Conservation (phyloP, 2,329 filamentous ascomycete species). For the Pseudogymnoascus sp. region DNA sequence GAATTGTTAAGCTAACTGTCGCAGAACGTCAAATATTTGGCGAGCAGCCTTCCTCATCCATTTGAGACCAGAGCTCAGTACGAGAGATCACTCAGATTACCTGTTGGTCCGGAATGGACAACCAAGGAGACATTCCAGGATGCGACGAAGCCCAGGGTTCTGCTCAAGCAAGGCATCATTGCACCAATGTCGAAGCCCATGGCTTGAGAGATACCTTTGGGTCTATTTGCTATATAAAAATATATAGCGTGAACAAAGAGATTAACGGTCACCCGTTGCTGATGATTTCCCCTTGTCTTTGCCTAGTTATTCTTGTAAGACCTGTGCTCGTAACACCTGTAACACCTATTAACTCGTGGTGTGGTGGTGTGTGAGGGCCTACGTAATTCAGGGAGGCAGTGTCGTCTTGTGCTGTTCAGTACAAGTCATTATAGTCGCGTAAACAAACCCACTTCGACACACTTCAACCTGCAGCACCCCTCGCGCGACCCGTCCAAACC, state of each 20-base stretch:
- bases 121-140: slow-evolving; percentile 95
- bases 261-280: neutral
- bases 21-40: slow-evolving; percentile 80
- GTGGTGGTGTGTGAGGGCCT: neutral
- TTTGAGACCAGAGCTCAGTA: slow-evolving; percentile 86
- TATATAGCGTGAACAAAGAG: neutral
- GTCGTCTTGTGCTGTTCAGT: neutral
- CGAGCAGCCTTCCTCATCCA: slow-evolving; percentile 75
- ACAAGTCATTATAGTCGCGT: neutral
- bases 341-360: neutral
- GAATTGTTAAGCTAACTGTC: neutral
- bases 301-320: slow-evolving; percentile 3
- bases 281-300: neutral
- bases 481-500: neutral
- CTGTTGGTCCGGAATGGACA: slow-evolving; percentile 88
- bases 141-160: slow-evolving; percentile 76
- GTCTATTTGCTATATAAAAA: neutral
- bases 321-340: neutral
- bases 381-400: neutral
- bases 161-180: slow-evolving; percentile 88
- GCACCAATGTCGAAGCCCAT: slow-evolving; percentile 74
- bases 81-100: slow-evolving; percentile 77
- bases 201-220: neutral
- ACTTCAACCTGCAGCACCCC: neutral
- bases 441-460: slow-evolving; percentile 2